Percentiles rank a stretch among this genome's conserved stretches.
phyloP scores from a whole-genome alignment of 345 rosid species.

The Salix suchowensis region DNA sequence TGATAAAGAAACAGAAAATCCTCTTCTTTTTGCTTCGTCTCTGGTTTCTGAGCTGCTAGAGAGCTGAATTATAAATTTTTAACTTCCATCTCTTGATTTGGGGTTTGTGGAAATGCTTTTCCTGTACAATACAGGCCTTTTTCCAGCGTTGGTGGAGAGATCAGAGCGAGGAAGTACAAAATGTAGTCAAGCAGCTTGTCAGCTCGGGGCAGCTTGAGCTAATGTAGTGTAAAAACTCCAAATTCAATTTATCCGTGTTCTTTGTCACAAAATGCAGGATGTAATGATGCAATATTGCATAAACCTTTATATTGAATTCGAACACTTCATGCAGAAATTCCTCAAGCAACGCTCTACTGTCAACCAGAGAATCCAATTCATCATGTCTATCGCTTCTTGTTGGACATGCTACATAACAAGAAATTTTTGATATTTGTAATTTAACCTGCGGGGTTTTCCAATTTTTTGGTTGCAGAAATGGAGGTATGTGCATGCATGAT shows the following conservation, averaged over 20 bases:
- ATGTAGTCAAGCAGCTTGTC: constrained; percentile 35
- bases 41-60: no score
- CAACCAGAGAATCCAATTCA: not conserved
- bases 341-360: not conserved
- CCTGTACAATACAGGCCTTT: constrained; percentile 36
- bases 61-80: not conserved
- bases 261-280: not conserved
- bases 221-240: constrained; percentile 22
- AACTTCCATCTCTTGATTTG: not conserved
- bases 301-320: no score
- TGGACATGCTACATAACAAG: not conserved
- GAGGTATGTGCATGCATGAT: constrained; percentile 55
- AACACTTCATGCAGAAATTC: no score
- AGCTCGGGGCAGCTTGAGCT: constrained; percentile 48
- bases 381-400: not conserved
- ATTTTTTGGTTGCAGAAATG: constrained; percentile 41
- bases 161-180: constrained; percentile 36
- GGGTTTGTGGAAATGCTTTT: not conserved
- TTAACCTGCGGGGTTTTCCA: not conserved
- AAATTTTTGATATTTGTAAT: not conserved
- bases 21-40: no score
- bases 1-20: no score
- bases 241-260: not conserved
- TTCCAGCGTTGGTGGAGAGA: constrained; percentile 60
- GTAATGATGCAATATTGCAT: not conserved